phyloP scores from a whole-genome alignment of 768 basidiomycete species.

The Amanita polypyramis region DNA sequence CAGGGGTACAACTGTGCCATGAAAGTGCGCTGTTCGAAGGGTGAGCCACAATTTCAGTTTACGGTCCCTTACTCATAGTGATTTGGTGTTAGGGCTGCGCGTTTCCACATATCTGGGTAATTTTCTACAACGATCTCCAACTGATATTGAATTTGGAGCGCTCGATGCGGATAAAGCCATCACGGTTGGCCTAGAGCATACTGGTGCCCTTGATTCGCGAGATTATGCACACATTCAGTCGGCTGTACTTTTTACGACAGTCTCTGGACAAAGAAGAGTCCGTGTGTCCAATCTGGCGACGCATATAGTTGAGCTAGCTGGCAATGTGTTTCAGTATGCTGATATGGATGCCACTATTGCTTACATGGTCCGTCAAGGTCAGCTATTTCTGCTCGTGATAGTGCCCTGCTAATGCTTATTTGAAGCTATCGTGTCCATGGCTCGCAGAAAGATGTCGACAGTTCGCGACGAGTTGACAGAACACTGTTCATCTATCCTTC shows the following conservation, averaged over 20 bases:
- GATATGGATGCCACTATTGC: constrained; percentile 81
- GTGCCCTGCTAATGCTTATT: neutral
- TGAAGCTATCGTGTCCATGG: constrained; percentile 65
- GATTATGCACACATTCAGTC: constrained; percentile 74
- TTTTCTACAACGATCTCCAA: constrained; percentile 54
- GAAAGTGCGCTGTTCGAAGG: constrained; percentile 77
- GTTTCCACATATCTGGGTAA: constrained; percentile 61
- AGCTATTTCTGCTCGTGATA: constrained; percentile 14
- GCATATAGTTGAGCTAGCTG: constrained; percentile 73
- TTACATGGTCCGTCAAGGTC: constrained; percentile 71
- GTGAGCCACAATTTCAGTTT: constrained; percentile 24
- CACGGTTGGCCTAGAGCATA: constrained; percentile 65
- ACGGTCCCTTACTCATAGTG: neutral
- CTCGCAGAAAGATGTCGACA: constrained; percentile 48
- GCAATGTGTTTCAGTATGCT: constrained; percentile 82
- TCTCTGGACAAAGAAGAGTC: constrained; percentile 70
- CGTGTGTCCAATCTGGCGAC: constrained; percentile 81
- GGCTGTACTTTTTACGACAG: constrained; percentile 79
- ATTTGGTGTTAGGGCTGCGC: constrained; percentile 44
- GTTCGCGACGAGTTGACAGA: constrained; percentile 83
- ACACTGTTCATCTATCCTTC: constrained; percentile 66
- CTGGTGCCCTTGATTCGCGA: constrained; percentile 55
- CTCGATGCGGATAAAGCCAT: constrained; percentile 79
- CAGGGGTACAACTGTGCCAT: constrained; percentile 75
- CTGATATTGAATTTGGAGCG: constrained; percentile 70